Conservation (phyloP, 148 eudicot species). For the Suaeda aralocaspica region DNA sequence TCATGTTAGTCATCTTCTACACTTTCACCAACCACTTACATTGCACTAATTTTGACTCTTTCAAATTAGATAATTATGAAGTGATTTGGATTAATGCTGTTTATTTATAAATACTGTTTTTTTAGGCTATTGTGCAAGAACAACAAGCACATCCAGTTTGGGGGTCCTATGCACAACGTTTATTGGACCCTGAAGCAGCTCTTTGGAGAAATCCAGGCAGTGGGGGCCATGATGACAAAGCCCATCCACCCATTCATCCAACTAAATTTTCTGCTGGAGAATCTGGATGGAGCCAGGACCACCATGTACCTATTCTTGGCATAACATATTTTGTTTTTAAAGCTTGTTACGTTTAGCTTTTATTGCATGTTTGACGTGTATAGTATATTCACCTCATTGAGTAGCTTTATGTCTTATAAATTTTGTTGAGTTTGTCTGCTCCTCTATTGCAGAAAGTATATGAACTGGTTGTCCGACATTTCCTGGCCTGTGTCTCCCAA, state of each 20-base stretch:
- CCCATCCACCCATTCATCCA: constrained; percentile 99
- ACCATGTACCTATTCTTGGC: constrained; percentile 42
- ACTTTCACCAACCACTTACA: background rate
- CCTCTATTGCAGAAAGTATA: constrained; percentile 63
- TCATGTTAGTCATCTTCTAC: background rate
- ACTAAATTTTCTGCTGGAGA: constrained; percentile 92
- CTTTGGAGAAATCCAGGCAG: constrained; percentile 82
- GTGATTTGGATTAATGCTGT: constrained; percentile 5
- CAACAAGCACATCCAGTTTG: constrained; percentile 83
- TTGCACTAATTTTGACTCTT: background rate
- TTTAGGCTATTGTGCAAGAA: constrained; percentile 87
- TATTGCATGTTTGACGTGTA: background rate
- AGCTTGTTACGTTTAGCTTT: background rate
- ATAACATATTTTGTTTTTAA: background rate
- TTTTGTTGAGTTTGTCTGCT: background rate
- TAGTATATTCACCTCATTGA: background rate
- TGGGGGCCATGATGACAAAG: constrained; percentile 98
- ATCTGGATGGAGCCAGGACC: constrained; percentile 87
- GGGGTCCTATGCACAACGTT: constrained; percentile 85
- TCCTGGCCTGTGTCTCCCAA: constrained; percentile 95
- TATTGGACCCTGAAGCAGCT: constrained; percentile 73
- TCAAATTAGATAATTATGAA: background rate
- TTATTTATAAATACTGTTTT: too few relatives aligned
- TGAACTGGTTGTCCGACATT: constrained; percentile 97
- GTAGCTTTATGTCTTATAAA: constrained; percentile 1